A percentile compares a stretch with the other conserved stretches of the same genome.
Conservation (phyloP, 2,329 filamentous ascomycete species). For the Phyllosticta ampelicida region DNA sequence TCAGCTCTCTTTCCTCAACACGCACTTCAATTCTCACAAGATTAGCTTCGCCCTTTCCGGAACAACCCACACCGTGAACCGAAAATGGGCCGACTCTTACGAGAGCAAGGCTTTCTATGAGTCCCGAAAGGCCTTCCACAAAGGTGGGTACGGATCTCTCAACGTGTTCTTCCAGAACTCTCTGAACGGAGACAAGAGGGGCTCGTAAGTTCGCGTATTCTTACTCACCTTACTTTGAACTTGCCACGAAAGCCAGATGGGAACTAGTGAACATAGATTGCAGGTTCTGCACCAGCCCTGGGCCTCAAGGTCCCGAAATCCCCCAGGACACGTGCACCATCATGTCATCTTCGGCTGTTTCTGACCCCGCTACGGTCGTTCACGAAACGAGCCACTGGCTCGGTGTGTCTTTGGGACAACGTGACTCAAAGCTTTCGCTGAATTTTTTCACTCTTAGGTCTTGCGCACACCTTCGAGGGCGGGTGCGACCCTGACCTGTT, state of each 20-base stretch:
- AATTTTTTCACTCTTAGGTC: constrained; percentile 10
- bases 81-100: constrained; percentile 11
- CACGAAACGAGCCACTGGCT: constrained; percentile 27
- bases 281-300: no score
- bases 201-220: constrained; percentile 36
- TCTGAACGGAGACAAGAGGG: not conserved
- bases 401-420: constrained; percentile 2
- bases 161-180: constrained; percentile 18
- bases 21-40: constrained; percentile 10
- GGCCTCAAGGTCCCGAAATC: no score
- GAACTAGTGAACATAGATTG: no score
- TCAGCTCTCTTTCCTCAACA: constrained; percentile 14
- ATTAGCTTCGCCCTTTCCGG: constrained; percentile 11
- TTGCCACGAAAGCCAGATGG: constrained; percentile 19
- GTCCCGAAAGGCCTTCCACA: constrained; percentile 15
- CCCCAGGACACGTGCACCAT: no score
- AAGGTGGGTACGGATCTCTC: constrained; percentile 18
- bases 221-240: constrained; percentile 27
- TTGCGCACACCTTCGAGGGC: constrained; percentile 24
- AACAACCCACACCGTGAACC: constrained; percentile 12
- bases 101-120: constrained; percentile 10
- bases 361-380: no score
- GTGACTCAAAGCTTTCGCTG: no score
- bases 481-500: constrained; percentile 14
- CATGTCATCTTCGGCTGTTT: no score